These are phyloP conservation scores for Saccharomycopsis vini DNA, from an alignment of 805 yeast species.

Conservation along the genomic window DNA sequence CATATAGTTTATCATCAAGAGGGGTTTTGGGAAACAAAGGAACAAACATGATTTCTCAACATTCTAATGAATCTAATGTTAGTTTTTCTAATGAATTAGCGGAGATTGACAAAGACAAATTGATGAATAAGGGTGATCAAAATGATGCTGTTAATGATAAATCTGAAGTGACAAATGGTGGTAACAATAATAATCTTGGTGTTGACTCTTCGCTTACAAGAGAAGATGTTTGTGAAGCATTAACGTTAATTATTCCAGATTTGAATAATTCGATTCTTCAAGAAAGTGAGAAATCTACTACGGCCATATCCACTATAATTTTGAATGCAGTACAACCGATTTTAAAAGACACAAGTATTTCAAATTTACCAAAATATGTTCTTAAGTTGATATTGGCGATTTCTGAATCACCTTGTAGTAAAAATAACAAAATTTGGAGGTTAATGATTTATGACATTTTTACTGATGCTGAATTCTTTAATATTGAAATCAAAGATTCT, in stretches of 20 bases:
- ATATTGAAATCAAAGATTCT: constrained; percentile 24
- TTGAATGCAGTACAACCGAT: constrained; percentile 46
- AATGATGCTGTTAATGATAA: background rate
- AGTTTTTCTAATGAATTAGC: background rate
- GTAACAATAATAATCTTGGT: too few relatives aligned
- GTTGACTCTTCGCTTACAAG: constrained; percentile 22
- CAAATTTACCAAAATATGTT: constrained; percentile 33
- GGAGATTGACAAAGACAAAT: background rate
- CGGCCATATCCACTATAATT: constrained; percentile 43
- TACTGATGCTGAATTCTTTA: constrained; percentile 52
- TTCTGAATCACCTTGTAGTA: constrained; percentile 27
- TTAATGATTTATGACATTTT: constrained; percentile 53
- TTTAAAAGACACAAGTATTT: constrained; percentile 36
- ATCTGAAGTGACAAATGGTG: background rate
- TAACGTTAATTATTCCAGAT: constrained; percentile 33
- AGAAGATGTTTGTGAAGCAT: constrained; percentile 37
- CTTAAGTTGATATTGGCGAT: constrained; percentile 36
- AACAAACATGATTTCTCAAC: background rate
- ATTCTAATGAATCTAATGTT: background rate
- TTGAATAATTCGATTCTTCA: constrained; percentile 33
- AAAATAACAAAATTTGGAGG: constrained; percentile 45
- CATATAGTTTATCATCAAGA: constrained; percentile 25
- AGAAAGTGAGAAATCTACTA: constrained; percentile 54
- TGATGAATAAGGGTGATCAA: background rate
- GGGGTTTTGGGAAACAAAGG: constrained; percentile 13